Conservation (phyloP, 345 rosid species). For the Firmiana major region DNA sequence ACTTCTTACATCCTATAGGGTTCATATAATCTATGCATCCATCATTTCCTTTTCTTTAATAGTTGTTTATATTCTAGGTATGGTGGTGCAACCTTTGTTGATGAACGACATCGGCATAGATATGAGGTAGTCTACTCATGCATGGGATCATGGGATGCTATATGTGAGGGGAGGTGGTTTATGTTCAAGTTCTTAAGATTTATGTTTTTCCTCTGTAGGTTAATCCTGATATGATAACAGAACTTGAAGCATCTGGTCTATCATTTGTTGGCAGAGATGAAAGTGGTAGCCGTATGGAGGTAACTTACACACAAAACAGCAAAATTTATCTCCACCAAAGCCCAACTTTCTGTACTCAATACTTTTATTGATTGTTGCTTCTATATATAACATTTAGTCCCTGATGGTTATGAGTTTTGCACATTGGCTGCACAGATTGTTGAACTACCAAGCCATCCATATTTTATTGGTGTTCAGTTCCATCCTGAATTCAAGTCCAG, state of each 20-base stretch:
- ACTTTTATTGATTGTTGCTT: neutral
- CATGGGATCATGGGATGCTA: neutral
- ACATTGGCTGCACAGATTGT: slow-evolving; percentile 44
- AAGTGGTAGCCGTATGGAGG: slow-evolving; percentile 76
- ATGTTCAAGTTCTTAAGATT: slow-evolving; percentile 9
- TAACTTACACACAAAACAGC: slow-evolving; percentile 19
- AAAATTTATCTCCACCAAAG: neutral
- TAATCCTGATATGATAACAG: slow-evolving; percentile 61
- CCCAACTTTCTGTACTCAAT: neutral
- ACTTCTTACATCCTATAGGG: neutral
- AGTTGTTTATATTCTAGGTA: slow-evolving; percentile 37
- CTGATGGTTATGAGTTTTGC: neutral
- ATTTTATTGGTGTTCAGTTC: slow-evolving; percentile 75
- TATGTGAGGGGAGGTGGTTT: neutral
- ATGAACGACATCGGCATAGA: slow-evolving; percentile 82
- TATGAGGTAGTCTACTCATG: slow-evolving; percentile 48
- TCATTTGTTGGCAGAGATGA: slow-evolving; percentile 78
- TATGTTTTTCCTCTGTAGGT: slow-evolving; percentile 37
- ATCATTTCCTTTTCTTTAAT: neutral
- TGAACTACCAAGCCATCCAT: slow-evolving; percentile 60
- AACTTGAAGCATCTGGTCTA: slow-evolving; percentile 68
- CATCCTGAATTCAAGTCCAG: slow-evolving; percentile 98
- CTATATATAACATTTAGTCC: neutral
- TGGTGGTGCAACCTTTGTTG: slow-evolving; percentile 57
- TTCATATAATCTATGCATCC: slow-evolving; percentile 4